Evolutionary conservation across 164 flowering plant genomes (phyloP), one percentile per base, ranked within the genome.

Genomic region (Dillenia suffruticosa): DNA sequence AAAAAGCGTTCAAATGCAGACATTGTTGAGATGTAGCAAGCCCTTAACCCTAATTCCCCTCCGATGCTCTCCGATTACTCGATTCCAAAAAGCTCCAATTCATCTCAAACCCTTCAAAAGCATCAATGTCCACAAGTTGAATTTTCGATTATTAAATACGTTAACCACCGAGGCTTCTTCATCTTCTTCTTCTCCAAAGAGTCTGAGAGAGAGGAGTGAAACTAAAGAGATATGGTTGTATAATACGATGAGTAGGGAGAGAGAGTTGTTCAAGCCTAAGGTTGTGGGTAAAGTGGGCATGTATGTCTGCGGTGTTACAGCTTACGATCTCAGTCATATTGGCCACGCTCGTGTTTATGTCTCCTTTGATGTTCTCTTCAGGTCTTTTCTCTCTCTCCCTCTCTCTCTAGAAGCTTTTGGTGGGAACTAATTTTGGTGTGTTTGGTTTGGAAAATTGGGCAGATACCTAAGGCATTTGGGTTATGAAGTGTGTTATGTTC

Each of bases 311-410:
- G 98, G 98, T 6, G 84, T 92, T 57, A 89, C 96, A 8, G 79
- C 92, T 14, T 92, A 92, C 55, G 98, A 92, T 69, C 83, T 89
- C 66, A 92, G 97, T 69, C 96, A 89, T 70, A 84, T 89, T 54
- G 94, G 94, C 14, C 94, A 89, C 64, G 97, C 97, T 62, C 89
- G 97, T 15, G 97, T 83, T 24, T 89, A 89, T 54, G 94, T 89
- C 55, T 77, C 83, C 17, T 89, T 92, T 53, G 97, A 92, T 72
- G 83, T 89, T 43, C 92, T 92, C 52, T 84, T 72, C 81, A 89
- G 97, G 97, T 89, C 47, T 9, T 55, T 51, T 45, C 32, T 46
- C 60, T 50, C 55, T 49, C 44, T 46, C 17, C 16, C 54, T 32
- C 54, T 55, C 14, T 49, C 26, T 32, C 53, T 64, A 49, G 13